Base-by-base conservation (phyloP, 2,329 filamentous ascomycete genomes). In the Lecanicillium sp. region DNA sequence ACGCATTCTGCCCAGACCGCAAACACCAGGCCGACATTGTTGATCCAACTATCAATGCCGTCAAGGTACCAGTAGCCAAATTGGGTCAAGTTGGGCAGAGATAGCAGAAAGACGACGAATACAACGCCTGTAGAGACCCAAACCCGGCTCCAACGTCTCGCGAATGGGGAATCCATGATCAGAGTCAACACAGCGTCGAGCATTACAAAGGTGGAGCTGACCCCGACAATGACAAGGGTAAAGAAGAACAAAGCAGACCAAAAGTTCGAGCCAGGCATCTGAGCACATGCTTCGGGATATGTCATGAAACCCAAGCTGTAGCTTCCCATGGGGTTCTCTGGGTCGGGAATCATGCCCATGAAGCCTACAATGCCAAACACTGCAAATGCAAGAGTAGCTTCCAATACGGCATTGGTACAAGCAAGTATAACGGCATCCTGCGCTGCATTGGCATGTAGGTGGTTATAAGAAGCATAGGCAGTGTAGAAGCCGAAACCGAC, bases 401-500 rank as follows among this genome's bases (percentile, higher is more conserved):
- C 72, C 12, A 74, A 72, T 0, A 70, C 49, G 0, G 71, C 66
- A 40, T 77, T 75, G 37, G 65, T 68, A 9, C 65, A 49, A 14
- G 65, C 69, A 13, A 76, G 72, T 5, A 75, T 61, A 6, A 74
- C 50, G 0, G 72, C 65, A 39, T 77, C 72, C 57, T 72, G 69
- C 0, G 75, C 71, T 0, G 61, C 68, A 39, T 75, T 74, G 20
- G 71, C 67, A 41, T 68, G 65, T 39, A 60, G 57, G 61, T 67
- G 45, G 59, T 75, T 74, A 52, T 74, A 76, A 0, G 68, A 73
- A 1, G 71, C 71, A 39, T 74, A 76, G 0, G 65, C 66, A 0
- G 71, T 75, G 35, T 72, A 75, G 47, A 71, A 73, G 1, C 72
- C 71, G 41, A 74, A 74, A 0, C 69, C 71, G 3, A 75, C 68